Evolutionary conservation across 108 stramenopile species (phyloP), one percentile per base, ranked within the genome.

Genomic region (Asterionellopsis glacialis): DNA sequence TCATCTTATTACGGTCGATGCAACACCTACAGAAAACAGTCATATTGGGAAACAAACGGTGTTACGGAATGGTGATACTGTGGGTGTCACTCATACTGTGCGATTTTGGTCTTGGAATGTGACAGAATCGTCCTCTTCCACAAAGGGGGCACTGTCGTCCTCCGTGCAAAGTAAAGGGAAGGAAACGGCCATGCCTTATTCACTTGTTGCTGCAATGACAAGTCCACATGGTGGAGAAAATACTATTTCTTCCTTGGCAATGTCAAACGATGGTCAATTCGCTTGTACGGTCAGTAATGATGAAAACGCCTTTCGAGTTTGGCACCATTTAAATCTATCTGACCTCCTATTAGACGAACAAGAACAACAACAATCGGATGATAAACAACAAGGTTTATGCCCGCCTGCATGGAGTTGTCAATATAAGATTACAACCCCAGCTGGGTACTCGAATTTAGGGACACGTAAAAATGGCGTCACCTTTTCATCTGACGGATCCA

Each of bases 261-360:
- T 86, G 18, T 65, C 84, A 11, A 56, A 59, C 15, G 55, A 73
- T 60, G 91, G 88, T 14, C 55, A 55, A 18, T 58, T 47, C 22
- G 91, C 82, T 6, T 89, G 87, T 61, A 89, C 91, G 27, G 74
- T 86, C 12, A 93, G 91, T 50, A 62, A 67, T 58, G 77, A 83
- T 21, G 91, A 93, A 65, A 75, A 76, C 28, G 82, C 87, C 3
- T 93, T 93, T 65, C 85, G 87, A 2, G 44, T 93, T 10, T 93
- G 91, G 91, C 52, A 27, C 4, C 47, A 48, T 9, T 16, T 48
- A 9, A 33, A 33, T 33, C 33, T 7, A 33, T 33, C 33, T 2
- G 33, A 33, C 33, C 33, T 33, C 7, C 33, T 33, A 33, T 2
- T 5, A 5, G 33, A 33, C 7, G 5, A 33, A 33, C 5, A 33